Base-by-base conservation (phyloP, 208 protist genomes). In the Phytomonas francai region DNA sequence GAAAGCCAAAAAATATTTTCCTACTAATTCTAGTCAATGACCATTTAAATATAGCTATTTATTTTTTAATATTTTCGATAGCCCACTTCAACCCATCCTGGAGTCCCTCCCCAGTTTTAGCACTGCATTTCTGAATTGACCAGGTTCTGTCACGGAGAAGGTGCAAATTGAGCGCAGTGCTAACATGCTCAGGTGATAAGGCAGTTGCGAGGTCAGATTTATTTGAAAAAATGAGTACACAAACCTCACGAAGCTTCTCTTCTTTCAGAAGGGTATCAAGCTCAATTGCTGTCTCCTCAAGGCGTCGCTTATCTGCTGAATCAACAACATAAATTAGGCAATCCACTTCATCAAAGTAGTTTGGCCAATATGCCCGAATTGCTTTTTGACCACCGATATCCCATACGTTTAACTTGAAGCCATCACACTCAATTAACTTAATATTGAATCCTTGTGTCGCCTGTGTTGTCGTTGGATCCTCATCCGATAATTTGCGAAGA, bases 381-480 rank as follows among this genome's bases (percentile, higher is more conserved):
- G 92, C 89, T 79, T 97, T 98, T 73, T 99, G 98, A 32, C 96
- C 98, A 68, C 98, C 97, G 75, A 99, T 98, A 78, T 99, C 97
- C 97, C 97, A 99, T 81, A 99, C 91, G 85, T 99, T 99, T 34
- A 99, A 84, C 81, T 99, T 99, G 77, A 99, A 98, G 14, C 91
- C 90, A 22, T 98, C 87, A 62, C 93, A 91, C 63, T 93, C 72
- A 30, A 99, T 85, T 28, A 95, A 97, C 82, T 99, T 99, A 72
- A 99, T 98, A 85, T 99, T 99, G 78, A 99, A 99, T 0, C 98
- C 98, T 66, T 98, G 95, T 14, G 98, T 99, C 4, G 98, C 97
- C 68, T 95, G 97, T 29, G 98, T 98, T 11, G 94, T 89, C 0
- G 85, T 92, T 14, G 97, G 94, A 67, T 99, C 97, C 70, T 99